These are phyloP conservation scores for Citropsis articulata DNA, from an alignment of 345 rosid species.

Conservation along the genomic window DNA sequence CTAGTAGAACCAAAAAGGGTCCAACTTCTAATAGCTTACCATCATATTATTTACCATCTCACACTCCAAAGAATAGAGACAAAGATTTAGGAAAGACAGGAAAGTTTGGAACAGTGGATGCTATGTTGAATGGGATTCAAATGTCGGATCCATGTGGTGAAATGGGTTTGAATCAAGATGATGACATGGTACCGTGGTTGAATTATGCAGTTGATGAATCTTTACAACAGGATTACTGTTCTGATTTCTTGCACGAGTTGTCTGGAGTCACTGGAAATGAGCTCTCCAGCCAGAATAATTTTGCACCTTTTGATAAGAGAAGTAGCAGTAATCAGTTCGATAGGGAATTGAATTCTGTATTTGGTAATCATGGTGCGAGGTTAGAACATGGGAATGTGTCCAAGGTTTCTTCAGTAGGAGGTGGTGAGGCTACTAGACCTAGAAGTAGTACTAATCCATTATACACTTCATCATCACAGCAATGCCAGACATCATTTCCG, in stretches of 20 bases:
- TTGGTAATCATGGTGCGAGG: slow-evolving; percentile 18
- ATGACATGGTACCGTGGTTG: slow-evolving; percentile 71
- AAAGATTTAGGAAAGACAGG: slow-evolving; percentile 35
- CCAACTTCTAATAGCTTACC: slow-evolving; percentile 21
- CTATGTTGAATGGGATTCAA: slow-evolving; percentile 45
- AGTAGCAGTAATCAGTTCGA: slow-evolving; percentile 25
- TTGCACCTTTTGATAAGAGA: slow-evolving; percentile 35
- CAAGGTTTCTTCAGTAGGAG: slow-evolving; percentile 23
- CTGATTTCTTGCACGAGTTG: slow-evolving; percentile 56
- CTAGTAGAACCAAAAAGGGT: slow-evolving; percentile 43
- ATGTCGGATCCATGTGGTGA: slow-evolving; percentile 44
- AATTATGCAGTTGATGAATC: slow-evolving; percentile 46
- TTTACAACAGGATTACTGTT: slow-evolving; percentile 43
- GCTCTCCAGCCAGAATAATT: slow-evolving; percentile 36
- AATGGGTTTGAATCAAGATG: slow-evolving; percentile 55
- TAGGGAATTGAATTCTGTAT: slow-evolving; percentile 22
- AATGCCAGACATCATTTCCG: slow-evolving; percentile 34
- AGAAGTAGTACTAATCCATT: slow-evolving; percentile 29
- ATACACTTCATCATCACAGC: slow-evolving; percentile 29
- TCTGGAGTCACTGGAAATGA: slow-evolving; percentile 54
- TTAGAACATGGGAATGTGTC: slow-evolving; percentile 25
- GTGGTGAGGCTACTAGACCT: slow-evolving; percentile 18
- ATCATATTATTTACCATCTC: slow-evolving; percentile 17
- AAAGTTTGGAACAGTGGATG: slow-evolving; percentile 27
- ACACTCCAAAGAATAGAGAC: slow-evolving; percentile 27